A percentile compares a stretch with the other conserved stretches of the same genome.
These are phyloP conservation scores for Colletotrichum sp. DNA, from an alignment of 2,329 filamentous ascomycete genomes.

Conservation along the genomic window DNA sequence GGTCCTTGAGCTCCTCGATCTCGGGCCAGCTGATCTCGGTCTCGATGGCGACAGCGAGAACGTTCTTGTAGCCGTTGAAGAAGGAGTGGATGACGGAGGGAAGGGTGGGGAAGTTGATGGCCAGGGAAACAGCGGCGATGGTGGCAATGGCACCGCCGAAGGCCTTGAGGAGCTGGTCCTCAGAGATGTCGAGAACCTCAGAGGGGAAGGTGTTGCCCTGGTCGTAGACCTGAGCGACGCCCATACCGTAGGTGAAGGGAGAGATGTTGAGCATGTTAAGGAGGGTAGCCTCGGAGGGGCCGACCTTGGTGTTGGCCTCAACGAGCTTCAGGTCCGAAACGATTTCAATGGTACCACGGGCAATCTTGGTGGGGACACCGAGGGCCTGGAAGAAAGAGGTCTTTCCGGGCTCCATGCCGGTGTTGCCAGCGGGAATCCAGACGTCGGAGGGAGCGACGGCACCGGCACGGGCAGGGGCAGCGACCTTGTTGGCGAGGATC, in stretches of 20 bases:
- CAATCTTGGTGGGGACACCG: constrained; percentile 99
- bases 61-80: constrained; percentile 98
- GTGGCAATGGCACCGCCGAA: constrained; percentile 83
- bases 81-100: constrained; percentile 96
- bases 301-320: constrained; percentile 91
- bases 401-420: constrained; percentile 99
- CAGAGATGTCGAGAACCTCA: constrained; percentile 88
- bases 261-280: constrained; percentile 99
- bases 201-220: constrained; percentile 91
- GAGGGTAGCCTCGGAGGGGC: constrained; percentile 96
- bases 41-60: constrained; percentile 85
- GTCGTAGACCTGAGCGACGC: constrained; percentile 95
- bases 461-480: constrained; percentile 96
- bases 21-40: constrained; percentile 94
- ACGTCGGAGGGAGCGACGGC: constrained; percentile 93
- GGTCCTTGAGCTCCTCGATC: constrained; percentile 98
- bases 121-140: constrained; percentile 90
- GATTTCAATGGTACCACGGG: constrained; percentile 99
- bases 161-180: constrained; percentile 88
- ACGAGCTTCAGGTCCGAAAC: constrained; percentile 97
- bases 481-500: constrained; percentile 96
- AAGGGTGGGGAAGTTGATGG: constrained; percentile 92
- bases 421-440: constrained; percentile 97
- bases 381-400: constrained; percentile 99
- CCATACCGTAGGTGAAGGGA: constrained; percentile 99